Percentiles rank a stretch among this genome's conserved stretches.
These are phyloP conservation scores for Lactarius deliciosus DNA, from an alignment of 768 basidiomycete genomes.

Conservation along the genomic window DNA sequence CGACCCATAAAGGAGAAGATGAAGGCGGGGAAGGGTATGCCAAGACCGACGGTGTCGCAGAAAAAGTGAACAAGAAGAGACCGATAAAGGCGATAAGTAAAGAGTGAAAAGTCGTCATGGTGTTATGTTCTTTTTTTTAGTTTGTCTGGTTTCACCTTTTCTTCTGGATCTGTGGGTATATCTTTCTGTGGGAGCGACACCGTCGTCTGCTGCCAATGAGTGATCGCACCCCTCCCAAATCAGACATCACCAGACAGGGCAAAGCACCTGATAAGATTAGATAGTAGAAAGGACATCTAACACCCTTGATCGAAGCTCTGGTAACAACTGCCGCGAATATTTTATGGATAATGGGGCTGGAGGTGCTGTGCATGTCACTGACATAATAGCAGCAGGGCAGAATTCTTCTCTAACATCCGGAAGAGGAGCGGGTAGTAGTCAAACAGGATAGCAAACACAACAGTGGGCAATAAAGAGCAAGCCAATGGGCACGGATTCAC, in stretches of 20 bases:
- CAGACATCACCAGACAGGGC: not conserved
- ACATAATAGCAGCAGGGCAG: conserved; percentile 1
- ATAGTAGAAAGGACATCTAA: not conserved
- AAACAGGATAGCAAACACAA: conserved; percentile 26
- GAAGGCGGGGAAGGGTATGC: conserved; percentile 9
- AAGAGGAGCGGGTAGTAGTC: conserved; percentile 1
- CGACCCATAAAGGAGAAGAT: not conserved
- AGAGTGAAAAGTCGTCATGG: conserved; percentile 8
- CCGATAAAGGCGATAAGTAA: conserved; percentile 9
- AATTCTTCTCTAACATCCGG: conserved; percentile 4
- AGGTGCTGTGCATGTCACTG: not conserved
- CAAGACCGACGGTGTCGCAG: conserved; percentile 9
- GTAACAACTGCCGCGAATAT: not conserved
- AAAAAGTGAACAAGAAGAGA: conserved; percentile 5
- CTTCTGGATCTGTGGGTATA: not conserved
- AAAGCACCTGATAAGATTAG: conserved; percentile 17
- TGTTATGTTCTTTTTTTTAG: not conserved
- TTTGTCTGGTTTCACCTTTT: not conserved
- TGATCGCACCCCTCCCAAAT: not conserved
- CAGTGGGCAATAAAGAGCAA: conserved; percentile 4
- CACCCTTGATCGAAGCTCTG: not conserved
- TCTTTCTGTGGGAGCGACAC: not conserved
- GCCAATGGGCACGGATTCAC: not conserved
- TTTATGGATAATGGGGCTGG: conserved; percentile 4
- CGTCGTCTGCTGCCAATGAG: conserved; percentile 2